phyloP scores from a whole-genome alignment of 75 land plant species.

The Pinus tabuliformis region DNA sequence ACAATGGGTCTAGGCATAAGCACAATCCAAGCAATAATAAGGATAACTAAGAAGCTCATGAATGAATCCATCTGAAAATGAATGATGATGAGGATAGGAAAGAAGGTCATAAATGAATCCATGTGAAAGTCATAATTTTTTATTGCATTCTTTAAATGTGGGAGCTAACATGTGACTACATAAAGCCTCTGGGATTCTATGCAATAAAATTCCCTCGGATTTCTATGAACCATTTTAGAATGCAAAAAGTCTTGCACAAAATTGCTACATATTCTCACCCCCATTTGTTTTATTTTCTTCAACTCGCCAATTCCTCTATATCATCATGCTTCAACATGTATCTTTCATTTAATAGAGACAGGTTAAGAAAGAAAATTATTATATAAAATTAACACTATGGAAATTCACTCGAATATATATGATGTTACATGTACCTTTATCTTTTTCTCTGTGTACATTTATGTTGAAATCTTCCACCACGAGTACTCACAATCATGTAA shows the following conservation, averaged over 20 bases:
- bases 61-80: too few species aligned
- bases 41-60: too few species aligned
- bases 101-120: too few species aligned
- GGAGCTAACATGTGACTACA: too few species aligned
- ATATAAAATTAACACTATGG: not conserved
- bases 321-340: constrained; percentile 60
- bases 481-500: constrained; percentile 53
- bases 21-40: too few species aligned
- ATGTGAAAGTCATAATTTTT: too few species aligned
- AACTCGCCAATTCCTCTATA: constrained; percentile 63
- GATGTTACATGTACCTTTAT: constrained; percentile 44
- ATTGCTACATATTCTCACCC: constrained; percentile 46
- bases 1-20: too few species aligned
- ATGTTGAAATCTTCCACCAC: constrained; percentile 63
- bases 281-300: constrained; percentile 52
- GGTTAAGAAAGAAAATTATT: not conserved
- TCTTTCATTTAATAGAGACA: not conserved
- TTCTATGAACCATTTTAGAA: not conserved
- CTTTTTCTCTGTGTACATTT: constrained; percentile 71
- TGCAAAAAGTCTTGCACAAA: not conserved
- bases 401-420: not conserved
- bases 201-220: too few species aligned
- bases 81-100: too few species aligned
- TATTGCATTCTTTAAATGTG: too few species aligned
- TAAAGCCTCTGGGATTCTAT: not conserved